Conservation (phyloP, 2,329 filamentous ascomycete genomes). For the Cordyceps tenuipes region DNA sequence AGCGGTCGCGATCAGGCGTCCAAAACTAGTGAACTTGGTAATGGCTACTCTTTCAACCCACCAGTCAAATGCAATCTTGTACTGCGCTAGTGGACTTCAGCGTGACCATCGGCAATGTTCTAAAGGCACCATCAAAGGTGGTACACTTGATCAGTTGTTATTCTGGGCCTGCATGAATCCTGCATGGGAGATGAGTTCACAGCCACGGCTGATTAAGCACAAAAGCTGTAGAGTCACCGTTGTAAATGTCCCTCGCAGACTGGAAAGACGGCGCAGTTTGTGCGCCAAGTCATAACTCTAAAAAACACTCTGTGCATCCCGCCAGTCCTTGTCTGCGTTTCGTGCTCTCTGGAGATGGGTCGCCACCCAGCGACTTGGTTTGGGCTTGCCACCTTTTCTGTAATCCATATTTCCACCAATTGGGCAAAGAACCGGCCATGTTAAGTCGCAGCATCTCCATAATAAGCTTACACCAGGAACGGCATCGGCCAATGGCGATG, state of each 20-base stretch:
- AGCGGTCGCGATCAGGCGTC: neutral
- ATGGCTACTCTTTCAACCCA: neutral
- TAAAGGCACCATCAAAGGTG: neutral
- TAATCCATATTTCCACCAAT: slow-evolving; percentile 8
- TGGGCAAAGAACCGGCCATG: neutral
- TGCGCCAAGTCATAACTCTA: neutral
- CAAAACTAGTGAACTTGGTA: neutral
- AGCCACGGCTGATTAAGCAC: neutral
- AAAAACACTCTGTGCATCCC: neutral
- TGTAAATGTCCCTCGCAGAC: no score
- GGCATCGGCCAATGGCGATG: neutral
- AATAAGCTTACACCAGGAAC: slow-evolving; percentile 2
- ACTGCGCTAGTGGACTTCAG: neutral
- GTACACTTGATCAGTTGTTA: neutral
- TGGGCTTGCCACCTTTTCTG: neutral
- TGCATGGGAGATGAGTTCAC: neutral
- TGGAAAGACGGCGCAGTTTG: neutral
- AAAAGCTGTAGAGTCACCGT: neutral
- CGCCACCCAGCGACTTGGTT: no score
- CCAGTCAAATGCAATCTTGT: neutral
- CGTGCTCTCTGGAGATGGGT: neutral
- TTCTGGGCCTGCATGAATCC: neutral
- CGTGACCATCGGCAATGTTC: neutral
- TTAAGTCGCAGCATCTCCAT: neutral
- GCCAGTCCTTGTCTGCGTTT: neutral